Percentiles rank a stretch among this genome's conserved stretches.
These are phyloP conservation scores for Citropsis articulata DNA, from an alignment of 345 rosid species.

Conservation along the genomic window DNA sequence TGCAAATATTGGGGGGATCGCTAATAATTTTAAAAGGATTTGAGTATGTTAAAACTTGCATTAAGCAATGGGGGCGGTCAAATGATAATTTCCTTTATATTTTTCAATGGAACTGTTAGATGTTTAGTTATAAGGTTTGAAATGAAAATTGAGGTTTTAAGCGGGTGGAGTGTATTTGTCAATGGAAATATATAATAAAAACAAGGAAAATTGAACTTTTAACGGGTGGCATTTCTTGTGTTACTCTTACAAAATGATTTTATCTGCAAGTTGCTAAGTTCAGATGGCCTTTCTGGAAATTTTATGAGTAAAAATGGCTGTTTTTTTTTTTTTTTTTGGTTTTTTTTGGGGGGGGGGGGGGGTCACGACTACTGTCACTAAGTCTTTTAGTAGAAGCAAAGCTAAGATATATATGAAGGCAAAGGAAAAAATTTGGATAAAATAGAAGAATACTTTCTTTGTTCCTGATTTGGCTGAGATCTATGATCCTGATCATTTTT, in stretches of 20 bases:
- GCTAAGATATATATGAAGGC: background rate
- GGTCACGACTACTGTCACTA: background rate
- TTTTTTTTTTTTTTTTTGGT: too few relatives aligned
- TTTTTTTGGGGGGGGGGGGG: background rate
- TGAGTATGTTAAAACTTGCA: too few relatives aligned
- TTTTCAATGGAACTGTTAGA: background rate
- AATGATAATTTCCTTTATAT: background rate
- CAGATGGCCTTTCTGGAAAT: background rate
- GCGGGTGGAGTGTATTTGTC: background rate
- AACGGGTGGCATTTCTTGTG: background rate
- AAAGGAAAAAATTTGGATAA: background rate
- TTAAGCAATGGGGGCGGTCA: too few relatives aligned
- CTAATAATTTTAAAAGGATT: too few relatives aligned
- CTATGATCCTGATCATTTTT: background rate
- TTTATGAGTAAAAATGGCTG: background rate
- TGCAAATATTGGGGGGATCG: too few relatives aligned
- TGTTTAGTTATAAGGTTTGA: background rate
- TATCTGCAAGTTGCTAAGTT: background rate
- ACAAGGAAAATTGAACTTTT: background rate
- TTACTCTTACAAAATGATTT: background rate
- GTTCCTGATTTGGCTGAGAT: conserved; percentile 1
- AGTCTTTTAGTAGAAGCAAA: background rate
- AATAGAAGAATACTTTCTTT: background rate
- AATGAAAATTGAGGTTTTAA: background rate
- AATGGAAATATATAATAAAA: background rate